Evolutionary conservation across 1,284 basidiomycete genomes (phyloP), one percentile per base, ranked within the genome.

Genomic region (Takashimella tepidaria): DNA sequence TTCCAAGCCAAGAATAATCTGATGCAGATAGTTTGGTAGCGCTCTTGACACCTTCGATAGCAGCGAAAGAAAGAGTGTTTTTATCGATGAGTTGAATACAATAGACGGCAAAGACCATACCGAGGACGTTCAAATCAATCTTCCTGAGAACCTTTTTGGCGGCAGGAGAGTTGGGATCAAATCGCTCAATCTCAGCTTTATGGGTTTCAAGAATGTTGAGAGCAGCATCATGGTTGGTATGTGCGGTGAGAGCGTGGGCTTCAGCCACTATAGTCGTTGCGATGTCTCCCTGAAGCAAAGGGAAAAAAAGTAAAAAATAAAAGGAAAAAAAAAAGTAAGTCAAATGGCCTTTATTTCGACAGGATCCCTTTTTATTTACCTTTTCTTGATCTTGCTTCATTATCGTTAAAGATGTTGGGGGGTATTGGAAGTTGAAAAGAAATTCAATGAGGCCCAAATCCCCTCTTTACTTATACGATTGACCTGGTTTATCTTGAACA

Each of bases 1-100:
- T 54, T 12, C 67, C 67, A 12, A 72, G 56, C 66, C 68, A 70
- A 4, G 55, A 58, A 51, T 67, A 70, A 12, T 70, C 45, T 3
- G 53, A 45, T 1, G 62, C 50, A 5, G 62, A 62, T 10, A 73
- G 51, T 24, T 62, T 47, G 8, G 31, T 37, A 16, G 31, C 31
- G 10, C 10, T 37, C 31, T 37, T 37, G 31, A 37, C 31, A 37
- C 31, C 31, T 37, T 37, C 31, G 31, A 37, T 37, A 16, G 31
- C 31, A 8, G 31, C 31, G 16, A 37, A 37, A 8, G 31, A 37
- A 16, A 37, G 8, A 8, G 31, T 37, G 31, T 37, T 37, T 16
- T 37, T 37, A 16, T 37, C 31, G 31, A 37, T 37, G 31, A 37
- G 31, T 16, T 37, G 31, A 37, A 37, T 8, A 16, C 31, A 37